Evolutionary conservation across 208 protist species (phyloP), one percentile per base, ranked within the genome.

Genomic region (Crithidia sp.): DNA sequence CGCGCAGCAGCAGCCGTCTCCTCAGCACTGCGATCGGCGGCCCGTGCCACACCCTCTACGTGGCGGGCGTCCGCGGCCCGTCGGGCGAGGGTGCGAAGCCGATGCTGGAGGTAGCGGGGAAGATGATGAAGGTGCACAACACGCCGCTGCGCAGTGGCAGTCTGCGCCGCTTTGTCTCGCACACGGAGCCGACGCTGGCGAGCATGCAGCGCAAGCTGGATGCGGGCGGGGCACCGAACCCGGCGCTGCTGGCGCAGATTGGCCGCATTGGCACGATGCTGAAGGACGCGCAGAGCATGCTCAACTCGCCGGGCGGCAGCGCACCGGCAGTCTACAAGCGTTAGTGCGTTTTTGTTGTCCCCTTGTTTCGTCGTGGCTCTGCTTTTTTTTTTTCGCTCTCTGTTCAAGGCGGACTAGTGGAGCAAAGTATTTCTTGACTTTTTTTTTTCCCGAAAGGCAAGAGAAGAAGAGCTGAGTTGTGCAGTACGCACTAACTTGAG

Each of bases 11-110:
- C 62, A 67, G 71, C 52, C 76, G 70, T 8, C 53, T 93, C 16
- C 65, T 93, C 36, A 72, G 79, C 53, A 85, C 77, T 65, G 82
- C 82, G 13, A 59, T 93, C 12, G 85, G 88, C 16, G 85, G 85
- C 2, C 65, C 85, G 5, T 90, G 85, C 73, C 61, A 86, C 63
- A 90, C 82, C 37, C 58, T 81, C 13, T 82, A 81, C 61, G 76
- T 84, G 7, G 76, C 75, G 8, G 84, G 84, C 45, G 68, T 93
- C 47, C 76, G 66, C 13, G 57, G 67, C n/a, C 74, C 53, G 19
- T 67, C 78, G 6, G 68, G 50, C 19, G 71, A 62, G 14, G 52
- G 55, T 44, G 77, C 81, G 4, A 47, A 55, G 44, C 72, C 77
- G 28, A 47, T 81, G 28, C 65, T 85, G n/a, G 58, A 69, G 14